These are phyloP conservation scores for Xylariaceae sp. DNA, from an alignment of 2,329 filamentous ascomycete species.

Conservation along the genomic window DNA sequence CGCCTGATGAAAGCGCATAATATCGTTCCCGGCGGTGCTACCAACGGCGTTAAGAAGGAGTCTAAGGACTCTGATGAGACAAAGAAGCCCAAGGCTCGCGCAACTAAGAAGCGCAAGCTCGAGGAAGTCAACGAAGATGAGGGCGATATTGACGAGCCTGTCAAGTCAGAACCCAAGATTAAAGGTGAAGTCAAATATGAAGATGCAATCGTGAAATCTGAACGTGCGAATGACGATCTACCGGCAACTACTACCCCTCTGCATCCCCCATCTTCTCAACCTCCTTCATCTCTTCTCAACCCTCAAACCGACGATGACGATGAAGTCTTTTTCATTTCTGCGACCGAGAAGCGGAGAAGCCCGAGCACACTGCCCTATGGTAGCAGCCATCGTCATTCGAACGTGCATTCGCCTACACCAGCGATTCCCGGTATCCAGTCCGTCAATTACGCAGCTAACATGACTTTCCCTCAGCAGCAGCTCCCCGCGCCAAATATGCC, in stretches of 20 bases:
- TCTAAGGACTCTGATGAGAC: slow-evolving; percentile 11
- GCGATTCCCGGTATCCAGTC: slow-evolving; percentile 33
- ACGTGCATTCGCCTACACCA: slow-evolving; percentile 26
- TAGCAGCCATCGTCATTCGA: slow-evolving; percentile 23
- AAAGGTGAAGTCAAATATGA: slow-evolving; percentile 46
- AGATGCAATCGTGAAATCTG: slow-evolving; percentile 43
- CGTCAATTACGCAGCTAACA: slow-evolving; percentile 41
- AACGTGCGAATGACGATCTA: slow-evolving; percentile 33
- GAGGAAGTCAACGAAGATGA: slow-evolving; percentile 46
- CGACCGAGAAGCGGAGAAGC: slow-evolving; percentile 33
- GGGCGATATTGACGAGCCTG: slow-evolving; percentile 43
- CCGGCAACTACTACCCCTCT: slow-evolving; percentile 14
- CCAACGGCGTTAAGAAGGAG: slow-evolving; percentile 40
- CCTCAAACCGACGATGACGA: slow-evolving; percentile 37
- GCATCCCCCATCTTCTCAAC: slow-evolving; percentile 8
- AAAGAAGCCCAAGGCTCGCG: slow-evolving; percentile 32
- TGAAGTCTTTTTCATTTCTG: slow-evolving; percentile 40
- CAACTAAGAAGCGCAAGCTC: slow-evolving; percentile 44
- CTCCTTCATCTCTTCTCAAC: slow-evolving; percentile 24
- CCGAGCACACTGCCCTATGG: slow-evolving; percentile 21
- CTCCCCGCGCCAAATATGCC: neutral
- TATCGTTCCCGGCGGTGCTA: slow-evolving; percentile 45
- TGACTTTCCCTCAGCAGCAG: slow-evolving; percentile 36
- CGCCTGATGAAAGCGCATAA: slow-evolving; percentile 67
- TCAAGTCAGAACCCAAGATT: slow-evolving; percentile 33